phyloP scores from a whole-genome alignment of 176 grass and related monocot species.

The Melocanna baccifera region DNA sequence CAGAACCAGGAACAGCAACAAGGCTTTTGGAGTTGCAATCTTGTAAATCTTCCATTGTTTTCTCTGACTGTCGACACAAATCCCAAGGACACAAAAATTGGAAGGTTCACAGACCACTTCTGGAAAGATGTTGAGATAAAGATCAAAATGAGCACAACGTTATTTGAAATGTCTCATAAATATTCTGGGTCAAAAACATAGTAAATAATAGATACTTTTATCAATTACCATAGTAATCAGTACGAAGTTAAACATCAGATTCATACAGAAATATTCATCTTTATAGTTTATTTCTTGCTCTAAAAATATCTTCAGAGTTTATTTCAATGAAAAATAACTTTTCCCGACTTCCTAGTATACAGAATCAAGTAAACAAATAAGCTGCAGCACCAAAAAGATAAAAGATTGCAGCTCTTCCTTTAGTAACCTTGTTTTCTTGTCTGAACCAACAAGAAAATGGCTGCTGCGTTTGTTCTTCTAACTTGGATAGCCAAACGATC shows the following conservation, averaged over 20 bases:
- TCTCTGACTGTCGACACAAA: slow-evolving; percentile 9
- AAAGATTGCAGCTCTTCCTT: background rate
- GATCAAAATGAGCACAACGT: background rate
- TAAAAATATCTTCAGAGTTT: background rate
- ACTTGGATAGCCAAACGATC: background rate
- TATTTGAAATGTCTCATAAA: background rate
- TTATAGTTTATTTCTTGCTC: background rate
- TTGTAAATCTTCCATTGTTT: slow-evolving; percentile 54
- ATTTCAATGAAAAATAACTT: background rate
- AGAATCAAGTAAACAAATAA: background rate
- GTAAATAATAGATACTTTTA: background rate
- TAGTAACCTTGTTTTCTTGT: background rate
- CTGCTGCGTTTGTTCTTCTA: background rate
- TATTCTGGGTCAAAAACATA: background rate
- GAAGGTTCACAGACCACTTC: slow-evolving; percentile 1
- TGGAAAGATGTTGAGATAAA: slow-evolving; percentile 22
- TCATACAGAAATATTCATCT: background rate
- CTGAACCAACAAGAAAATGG: background rate
- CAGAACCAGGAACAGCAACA: slow-evolving; percentile 53
- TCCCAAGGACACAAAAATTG: background rate
- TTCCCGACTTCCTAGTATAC: background rate
- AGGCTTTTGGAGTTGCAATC: slow-evolving; percentile 48
- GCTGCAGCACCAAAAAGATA: background rate
- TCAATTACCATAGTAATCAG: background rate
- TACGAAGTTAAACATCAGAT: background rate